These are phyloP conservation scores for Candida anutae DNA, from an alignment of 1,139 yeast genomes.

Conservation along the genomic window DNA sequence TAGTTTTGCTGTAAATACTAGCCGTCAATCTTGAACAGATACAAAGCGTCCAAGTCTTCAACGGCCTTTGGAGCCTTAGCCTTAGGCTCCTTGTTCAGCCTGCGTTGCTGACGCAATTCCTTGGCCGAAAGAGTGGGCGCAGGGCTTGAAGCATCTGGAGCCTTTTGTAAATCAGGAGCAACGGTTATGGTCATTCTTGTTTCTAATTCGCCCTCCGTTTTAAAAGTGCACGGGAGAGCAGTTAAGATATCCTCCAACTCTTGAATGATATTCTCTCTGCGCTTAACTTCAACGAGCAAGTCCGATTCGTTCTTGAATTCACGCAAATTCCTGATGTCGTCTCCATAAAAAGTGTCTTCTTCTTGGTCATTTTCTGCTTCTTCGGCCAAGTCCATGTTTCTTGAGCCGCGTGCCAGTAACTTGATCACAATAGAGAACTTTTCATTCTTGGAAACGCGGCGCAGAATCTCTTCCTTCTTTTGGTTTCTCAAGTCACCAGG, in stretches of 20 bases:
- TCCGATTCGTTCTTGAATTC: slow-evolving; percentile 12
- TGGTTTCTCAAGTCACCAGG: slow-evolving; percentile 32
- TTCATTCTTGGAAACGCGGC: slow-evolving; percentile 26
- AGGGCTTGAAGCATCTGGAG: background rate
- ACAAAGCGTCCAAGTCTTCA: slow-evolving; percentile 36
- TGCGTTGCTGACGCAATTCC: slow-evolving; percentile 11
- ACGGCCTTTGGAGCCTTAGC: slow-evolving; percentile 14
- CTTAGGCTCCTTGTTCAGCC: slow-evolving; percentile 4
- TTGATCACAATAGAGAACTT: slow-evolving; percentile 23
- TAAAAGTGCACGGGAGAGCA: slow-evolving; percentile 22
- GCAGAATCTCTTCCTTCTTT: slow-evolving; percentile 27
- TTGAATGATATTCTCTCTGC: slow-evolving; percentile 23
- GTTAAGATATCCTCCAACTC: slow-evolving; percentile 19
- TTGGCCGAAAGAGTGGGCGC: slow-evolving; percentile 8
- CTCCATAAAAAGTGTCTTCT: slow-evolving; percentile 1
- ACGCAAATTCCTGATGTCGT: slow-evolving; percentile 5
- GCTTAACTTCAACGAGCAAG: slow-evolving; percentile 21
- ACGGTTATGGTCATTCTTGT: slow-evolving; percentile 10
- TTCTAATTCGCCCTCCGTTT: slow-evolving; percentile 23
- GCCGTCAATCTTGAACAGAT: slow-evolving; percentile 36
- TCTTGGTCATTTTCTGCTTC: slow-evolving; percentile 6
- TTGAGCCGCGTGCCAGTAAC: background rate
- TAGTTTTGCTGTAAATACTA: no score
- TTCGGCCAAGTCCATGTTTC: slow-evolving; percentile 4
- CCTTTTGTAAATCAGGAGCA: slow-evolving; percentile 6